Evolutionary conservation across 2,329 filamentous ascomycete species (phyloP), one percentile per base, ranked within the genome.

Genomic region (Sporothrix luriei): DNA sequence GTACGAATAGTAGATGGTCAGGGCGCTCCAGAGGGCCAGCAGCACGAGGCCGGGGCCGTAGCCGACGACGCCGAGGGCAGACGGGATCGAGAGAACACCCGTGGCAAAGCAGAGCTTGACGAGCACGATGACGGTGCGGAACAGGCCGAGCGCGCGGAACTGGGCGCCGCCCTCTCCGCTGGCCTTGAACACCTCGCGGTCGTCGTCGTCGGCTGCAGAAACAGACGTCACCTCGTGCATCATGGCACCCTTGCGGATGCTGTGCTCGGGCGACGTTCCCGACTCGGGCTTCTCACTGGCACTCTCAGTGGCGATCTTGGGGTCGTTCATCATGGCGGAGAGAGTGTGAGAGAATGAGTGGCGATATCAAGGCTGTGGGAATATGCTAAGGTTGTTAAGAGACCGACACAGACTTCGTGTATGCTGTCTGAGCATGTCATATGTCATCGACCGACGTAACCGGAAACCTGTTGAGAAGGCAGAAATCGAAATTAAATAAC

Each of bases 11-110:
- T 81, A 82, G 74, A 87, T 89, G 83, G 94, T 95, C 81, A 95
- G 94, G 38, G 89, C 90, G 73, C 92, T 89, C 1, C 92, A 92
- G 74, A 94, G 91, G 73, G 90, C 90, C 16, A 69, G 43, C 19
- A 69, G 68, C 1, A 69, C 24, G 6, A 69, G 26, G 7, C 62
- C 68, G 13, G 68, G 68, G 2, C 68, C 68, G 21, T 69, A 69
- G 80, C 92, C 92, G 83, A 92, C 91, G 68, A 87, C 88, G 78
- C 92, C 91, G 84, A 74, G 92, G 90, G 75, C 90, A 86, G 82
- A 92, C 10, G 70, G 70, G 70, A 71, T 71, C 13, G 68, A 91
- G 68, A 91, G 82, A 76, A 91, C 90, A 73, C 90, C 90, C 48
- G 85, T 83, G 46, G 83, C 80, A 4, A 84, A 70, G 74, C 67